Base-by-base conservation (phyloP, 441 rosid genomes). In the Populus trichocarpa region DNA sequence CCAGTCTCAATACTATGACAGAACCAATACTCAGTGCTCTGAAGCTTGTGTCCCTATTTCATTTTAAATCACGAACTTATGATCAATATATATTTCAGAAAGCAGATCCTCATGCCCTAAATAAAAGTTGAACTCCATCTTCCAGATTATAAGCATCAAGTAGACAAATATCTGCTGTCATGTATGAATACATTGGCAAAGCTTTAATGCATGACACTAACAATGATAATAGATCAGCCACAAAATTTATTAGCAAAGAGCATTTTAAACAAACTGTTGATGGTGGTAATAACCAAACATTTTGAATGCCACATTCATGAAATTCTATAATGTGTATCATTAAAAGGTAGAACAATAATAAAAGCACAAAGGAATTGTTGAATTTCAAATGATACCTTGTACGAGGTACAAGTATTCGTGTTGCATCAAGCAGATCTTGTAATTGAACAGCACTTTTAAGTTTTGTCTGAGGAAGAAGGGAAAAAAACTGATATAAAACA, bases 371-470 rank as follows among this genome's bases (percentile, higher is more conserved):
- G 23, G 73, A 72, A 16, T 30, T 33, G 14, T 53, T 11, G 76
- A 67, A 57, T 28, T 59, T 50, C 20, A 76, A 57, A 73, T 36
- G 75, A 80, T 89, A 97, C 99, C 99, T 91, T 84, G 91, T 77
- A 83, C 99, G 98, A 72, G 99, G 99, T 69, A 97, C 99, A 78
- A 97, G 91, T 81, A 89, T 90, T 81, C 99, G 87, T 77, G 99
- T 97, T 75, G 99, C 99, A 85, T 97, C 99, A 84, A 97, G 87
- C 77, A 97, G 85, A 89, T 97, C 99, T 91, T 97, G 99, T 90
- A 97, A 82, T 85, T 97, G 98, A 82, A 97, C 87, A 36, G 99
- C 99, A 86, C 92, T 95, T 87, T 97, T 97, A 72, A 97, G 99
- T 86, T 95, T 97, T 77, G 99, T 97, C 99, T 97, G 91, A 77